These are phyloP conservation scores for Coemansia umbellata DNA, from an alignment of 192 early-diverging fungal species.

Conservation along the genomic window DNA sequence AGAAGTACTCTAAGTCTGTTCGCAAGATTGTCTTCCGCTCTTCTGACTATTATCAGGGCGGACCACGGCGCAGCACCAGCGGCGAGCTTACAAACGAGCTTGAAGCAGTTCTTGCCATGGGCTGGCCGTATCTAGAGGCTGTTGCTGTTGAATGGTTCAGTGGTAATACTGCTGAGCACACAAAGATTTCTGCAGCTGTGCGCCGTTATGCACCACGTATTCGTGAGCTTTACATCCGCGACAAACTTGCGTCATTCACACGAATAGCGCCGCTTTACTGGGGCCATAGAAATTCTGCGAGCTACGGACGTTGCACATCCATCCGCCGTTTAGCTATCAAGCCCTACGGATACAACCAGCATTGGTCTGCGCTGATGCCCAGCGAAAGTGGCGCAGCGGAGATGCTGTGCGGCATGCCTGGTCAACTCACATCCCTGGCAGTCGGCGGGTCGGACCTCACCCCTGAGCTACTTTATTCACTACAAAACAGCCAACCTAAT, in stretches of 20 bases:
- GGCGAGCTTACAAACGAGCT: constrained; percentile 11
- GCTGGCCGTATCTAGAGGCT: constrained; percentile 29
- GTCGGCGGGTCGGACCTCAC: constrained; percentile 35
- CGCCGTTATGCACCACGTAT: constrained; percentile 16
- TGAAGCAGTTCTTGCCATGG: constrained; percentile 29
- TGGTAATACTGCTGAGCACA: constrained; percentile 12
- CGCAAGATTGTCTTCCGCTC: constrained; percentile 43
- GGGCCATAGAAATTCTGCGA: background rate
- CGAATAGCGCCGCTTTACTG: constrained; percentile 10
- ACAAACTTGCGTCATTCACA: constrained; percentile 22
- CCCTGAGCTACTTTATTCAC: constrained; percentile 25
- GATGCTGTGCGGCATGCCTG: constrained; percentile 11
- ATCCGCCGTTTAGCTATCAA: constrained; percentile 23
- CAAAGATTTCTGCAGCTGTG: constrained; percentile 21
- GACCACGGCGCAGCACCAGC: constrained; percentile 11
- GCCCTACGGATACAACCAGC: constrained; percentile 46
- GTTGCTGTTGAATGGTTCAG: constrained; percentile 44
- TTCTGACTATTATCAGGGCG: constrained; percentile 17
- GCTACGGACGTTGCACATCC: background rate
- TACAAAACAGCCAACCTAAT: constrained; percentile 20
- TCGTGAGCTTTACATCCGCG: constrained; percentile 33
- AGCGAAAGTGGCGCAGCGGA: constrained; percentile 21
- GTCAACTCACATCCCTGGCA: constrained; percentile 24
- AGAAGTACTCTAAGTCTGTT: constrained; percentile 5
- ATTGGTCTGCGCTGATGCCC: constrained; percentile 33